Base-by-base conservation (phyloP, 257 asterid genomes). In the Nyctanthes arbortristis region DNA sequence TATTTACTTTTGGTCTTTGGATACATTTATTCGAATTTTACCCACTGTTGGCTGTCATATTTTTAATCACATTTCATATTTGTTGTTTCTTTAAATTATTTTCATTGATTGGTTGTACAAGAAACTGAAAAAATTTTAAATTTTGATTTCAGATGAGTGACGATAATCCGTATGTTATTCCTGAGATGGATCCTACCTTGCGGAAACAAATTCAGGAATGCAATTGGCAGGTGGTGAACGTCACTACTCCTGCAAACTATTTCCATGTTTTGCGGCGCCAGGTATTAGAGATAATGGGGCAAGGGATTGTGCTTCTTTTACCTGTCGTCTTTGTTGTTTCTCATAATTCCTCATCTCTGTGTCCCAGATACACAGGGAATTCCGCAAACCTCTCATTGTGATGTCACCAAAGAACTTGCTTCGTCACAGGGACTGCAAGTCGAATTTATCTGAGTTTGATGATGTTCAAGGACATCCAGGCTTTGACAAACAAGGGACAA, bases 201-300 rank as follows among this genome's bases (percentile, higher is more conserved):
- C 66, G 97, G 78, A 91, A 72, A 75, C 99, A 91, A 78, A 94
- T 94, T 70, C 99, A 91, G 80, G 96, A 94, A 67, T 91, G 99
- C 86, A 94, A 94, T 76, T 87, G 96, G 96, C 99, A 94, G 78
- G 96, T 94, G 82, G 99, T 94, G 78, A 94, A 94, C 84, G 96
- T 91, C 20, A 94, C 99, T 16, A 94, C 99, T 18, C 99, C 97
- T 45, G 97, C 99, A 73, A 91, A 94, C 83, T 94, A 94, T 80
- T 91, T 93, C 93, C 97, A 91, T 32, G 96, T 94, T 33, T 93
- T 94, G 84, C 87, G 99, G 47, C 96, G 99, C 81, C 97, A 94
- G 70, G 99, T 91, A 79, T 91, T 75, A 58, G 32, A 66, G 34
- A 66, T 33, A 34, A 61, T 70, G 40, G 2, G 14, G 10, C 61